Base-by-base conservation (phyloP, 2,329 filamentous ascomycete species). In the Colletotrichum orchidophilum region DNA sequence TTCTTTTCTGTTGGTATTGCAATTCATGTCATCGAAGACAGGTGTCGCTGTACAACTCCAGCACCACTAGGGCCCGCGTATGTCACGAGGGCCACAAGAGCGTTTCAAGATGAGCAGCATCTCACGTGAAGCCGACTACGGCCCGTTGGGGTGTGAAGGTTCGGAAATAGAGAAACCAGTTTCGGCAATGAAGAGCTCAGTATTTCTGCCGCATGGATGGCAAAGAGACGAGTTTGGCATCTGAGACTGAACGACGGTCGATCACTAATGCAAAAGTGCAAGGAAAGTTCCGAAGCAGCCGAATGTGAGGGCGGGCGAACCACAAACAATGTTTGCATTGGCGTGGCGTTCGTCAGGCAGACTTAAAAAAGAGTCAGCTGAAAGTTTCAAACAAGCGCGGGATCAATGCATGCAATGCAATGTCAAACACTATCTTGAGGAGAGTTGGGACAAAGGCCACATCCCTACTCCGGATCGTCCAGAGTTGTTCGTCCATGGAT, bases 171-270 rank as follows among this genome's bases (percentile, higher is more conserved):
- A 46, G 39, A 2, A n/a, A 46, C 18, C 31, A 46, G 42, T 8
- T 66, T 11, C 31, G 15, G 46, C 50, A 13, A 33, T 31, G 31
- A 39, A 18, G 46, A 24, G 15, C 24, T 31, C 26, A 64, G 29
- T 9, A 21, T 70, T 58, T 13, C 27, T 24, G 33, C 54, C 59
- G 42, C 33, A 49, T 26, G 57, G 50, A 31, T 66, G 59, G 72
- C n/a, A 50, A 60, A 60, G 65, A 61, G 62, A 64, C 64, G 57
- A 53, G 73, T 70, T 74, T 73, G 62, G 65, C 62, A 71, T 73
- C 64, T 63, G 70, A 75, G 72, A 73, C 73, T 55, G 26, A 49
- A 63, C 46, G n/a, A 31, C 18, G 18, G 66, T 46, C 60, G 70
- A 74, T 73, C 73, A 49, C 63, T 57, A 65, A 68, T 46, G 70